Evolutionary conservation across 257 asterid species (phyloP), one percentile per base, ranked within the genome.

Genomic region (Rauvolfia tetraphylla): DNA sequence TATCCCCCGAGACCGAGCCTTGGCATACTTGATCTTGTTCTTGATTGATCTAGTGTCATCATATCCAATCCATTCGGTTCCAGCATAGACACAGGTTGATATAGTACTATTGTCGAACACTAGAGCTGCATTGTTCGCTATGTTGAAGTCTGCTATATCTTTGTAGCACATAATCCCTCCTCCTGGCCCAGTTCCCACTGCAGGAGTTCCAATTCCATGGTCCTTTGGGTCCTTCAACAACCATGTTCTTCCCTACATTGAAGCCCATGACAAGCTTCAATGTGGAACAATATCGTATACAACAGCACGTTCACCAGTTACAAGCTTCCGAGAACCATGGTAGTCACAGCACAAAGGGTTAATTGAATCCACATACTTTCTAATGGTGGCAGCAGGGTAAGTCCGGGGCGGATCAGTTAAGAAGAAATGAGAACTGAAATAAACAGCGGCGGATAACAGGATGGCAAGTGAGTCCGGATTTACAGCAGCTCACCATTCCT

Each of bases 151-250:
- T 1, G 83, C 48, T 4, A 88, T 83, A 20, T 72, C 85, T 29
- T 82, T 71, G 63, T 86, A 88, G 11, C 72, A 44, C 89, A 87
- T 27, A 76, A 82, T 78, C 25, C 91, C 93, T 66, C 79, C 82
- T 18, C 90, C 96, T 25, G 87, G 96, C 5, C 97, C 93, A 2
- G 80, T 72, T 58, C 88, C 88, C 38, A 91, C n/a, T n/a, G n/a
- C n/a, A n/a, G n/a, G n/a, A n/a, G n/a, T n/a, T n/a, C n/a, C n/a
- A n/a, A n/a, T n/a, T n/a, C n/a, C n/a, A n/a, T n/a, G n/a, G n/a
- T n/a, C n/a, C n/a, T n/a, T n/a, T n/a, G n/a, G n/a, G n/a, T n/a
- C n/a, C n/a, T n/a, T n/a, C n/a, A n/a, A n/a, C n/a, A n/a, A n/a
- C n/a, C n/a, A n/a, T n/a, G n/a, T n/a, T n/a, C n/a, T n/a, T n/a